Evolutionary conservation across 345 rosid genomes (phyloP).

Genomic region (Reutealis trisperma): DNA sequence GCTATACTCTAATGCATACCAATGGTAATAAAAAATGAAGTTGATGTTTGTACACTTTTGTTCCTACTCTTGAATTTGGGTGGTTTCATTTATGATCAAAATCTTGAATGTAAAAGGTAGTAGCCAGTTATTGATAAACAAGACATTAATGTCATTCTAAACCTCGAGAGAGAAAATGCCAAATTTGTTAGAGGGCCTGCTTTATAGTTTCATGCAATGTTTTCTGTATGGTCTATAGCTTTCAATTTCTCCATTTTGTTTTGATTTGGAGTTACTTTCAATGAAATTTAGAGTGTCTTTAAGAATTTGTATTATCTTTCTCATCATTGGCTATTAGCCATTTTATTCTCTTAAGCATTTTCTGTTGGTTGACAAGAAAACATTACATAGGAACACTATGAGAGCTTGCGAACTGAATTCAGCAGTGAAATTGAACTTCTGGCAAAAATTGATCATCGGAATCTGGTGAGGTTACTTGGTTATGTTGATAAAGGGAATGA

Average conservation of each 20-base stretch:
- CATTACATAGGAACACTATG: slow-evolving; percentile 64
- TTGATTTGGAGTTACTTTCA: background rate
- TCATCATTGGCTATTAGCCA: background rate
- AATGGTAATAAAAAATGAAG: too few species aligned
- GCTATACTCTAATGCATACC: too few species aligned
- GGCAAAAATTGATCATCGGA: slow-evolving; percentile 87
- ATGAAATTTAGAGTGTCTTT: background rate
- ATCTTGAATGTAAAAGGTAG: too few species aligned
- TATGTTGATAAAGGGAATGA: slow-evolving; percentile 80
- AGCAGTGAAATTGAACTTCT: slow-evolving; percentile 93
- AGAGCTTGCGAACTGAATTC: slow-evolving; percentile 68
- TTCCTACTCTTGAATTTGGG: too few species aligned
- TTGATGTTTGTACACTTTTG: too few species aligned
- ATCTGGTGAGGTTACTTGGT: slow-evolving; percentile 88
- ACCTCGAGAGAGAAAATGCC: too few species aligned
- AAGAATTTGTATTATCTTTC: background rate
- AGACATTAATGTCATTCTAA: too few species aligned
- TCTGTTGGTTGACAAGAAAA: slow-evolving; percentile 22
- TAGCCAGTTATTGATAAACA: too few species aligned
- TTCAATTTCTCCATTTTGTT: background rate
- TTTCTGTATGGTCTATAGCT: background rate
- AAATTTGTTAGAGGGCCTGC: too few species aligned
- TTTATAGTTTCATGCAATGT: background rate
- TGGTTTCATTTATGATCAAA: too few species aligned
- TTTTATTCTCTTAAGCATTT: background rate